Percentiles rank a stretch among this genome's conserved stretches.
Evolutionary conservation across 1,284 basidiomycete species (phyloP).

Genomic region (Megacollybia platyphylla): DNA sequence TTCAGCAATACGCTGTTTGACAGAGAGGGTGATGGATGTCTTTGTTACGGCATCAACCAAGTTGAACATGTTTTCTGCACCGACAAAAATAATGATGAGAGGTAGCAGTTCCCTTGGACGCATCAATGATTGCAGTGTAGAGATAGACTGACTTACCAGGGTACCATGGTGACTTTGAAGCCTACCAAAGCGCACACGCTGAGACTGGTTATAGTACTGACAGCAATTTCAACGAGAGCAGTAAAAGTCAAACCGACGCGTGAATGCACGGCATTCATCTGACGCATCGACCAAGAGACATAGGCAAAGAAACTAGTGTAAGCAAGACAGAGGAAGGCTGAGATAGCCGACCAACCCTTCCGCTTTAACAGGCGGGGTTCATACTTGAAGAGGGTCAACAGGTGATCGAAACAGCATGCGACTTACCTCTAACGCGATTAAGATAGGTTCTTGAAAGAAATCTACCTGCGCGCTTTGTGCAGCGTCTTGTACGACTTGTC

Average conservation of each 20-base stretch:
- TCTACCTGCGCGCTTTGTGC: conserved; percentile 27
- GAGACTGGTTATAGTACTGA: conserved; percentile 87
- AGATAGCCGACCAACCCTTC: conserved; percentile 45
- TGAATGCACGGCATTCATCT: conserved; percentile 81
- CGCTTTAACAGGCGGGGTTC: conserved; percentile 28
- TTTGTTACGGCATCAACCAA: conserved; percentile 85
- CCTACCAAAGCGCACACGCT: conserved; percentile 82
- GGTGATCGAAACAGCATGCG: conserved; percentile 4
- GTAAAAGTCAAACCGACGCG: conserved; percentile 89
- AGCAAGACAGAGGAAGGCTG: conserved; percentile 64
- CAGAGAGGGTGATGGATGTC: conserved; percentile 81
- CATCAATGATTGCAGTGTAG: conserved; percentile 5
- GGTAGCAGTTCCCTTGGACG: conserved; percentile 67
- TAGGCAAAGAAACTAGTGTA: conserved; percentile 75
- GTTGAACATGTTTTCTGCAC: conserved; percentile 95
- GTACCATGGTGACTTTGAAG: conserved; percentile 79
- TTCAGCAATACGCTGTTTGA: conserved; percentile 85
- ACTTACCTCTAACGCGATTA: conserved; percentile 61
- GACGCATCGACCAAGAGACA: conserved; percentile 67
- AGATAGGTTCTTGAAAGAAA: conserved; percentile 41
- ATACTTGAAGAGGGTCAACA: conserved; percentile 24
- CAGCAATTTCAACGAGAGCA: conserved; percentile 80
- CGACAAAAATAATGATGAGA: conserved; percentile 91
- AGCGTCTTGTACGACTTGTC: conserved; percentile 37
- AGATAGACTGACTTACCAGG: conserved; percentile 42